These are phyloP conservation scores for Ambrosia hybrid DNA, from an alignment of 140 eudicot genomes.

Conservation along the genomic window DNA sequence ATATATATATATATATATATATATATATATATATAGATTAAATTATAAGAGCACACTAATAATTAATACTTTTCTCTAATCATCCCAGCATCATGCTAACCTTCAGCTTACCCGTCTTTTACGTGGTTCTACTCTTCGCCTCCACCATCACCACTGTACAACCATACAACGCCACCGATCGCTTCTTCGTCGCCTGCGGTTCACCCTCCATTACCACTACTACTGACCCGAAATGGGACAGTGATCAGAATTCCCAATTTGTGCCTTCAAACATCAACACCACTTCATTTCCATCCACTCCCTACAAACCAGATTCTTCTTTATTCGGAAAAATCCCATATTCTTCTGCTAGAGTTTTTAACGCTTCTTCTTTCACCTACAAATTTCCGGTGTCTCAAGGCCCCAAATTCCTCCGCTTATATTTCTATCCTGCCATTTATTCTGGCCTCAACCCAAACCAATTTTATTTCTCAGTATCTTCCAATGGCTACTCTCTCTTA, in stretches of 20 bases:
- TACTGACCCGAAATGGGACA: constrained; percentile 32
- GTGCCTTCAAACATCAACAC: constrained; percentile 13
- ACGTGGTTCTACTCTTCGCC: background rate
- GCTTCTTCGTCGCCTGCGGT: constrained; percentile 54
- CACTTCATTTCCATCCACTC: constrained; percentile 30
- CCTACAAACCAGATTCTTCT: constrained; percentile 49
- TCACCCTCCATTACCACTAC: constrained; percentile 19
- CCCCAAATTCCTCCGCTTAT: constrained; percentile 56
- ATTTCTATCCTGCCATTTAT: constrained; percentile 58
- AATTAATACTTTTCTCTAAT: too few relatives aligned
- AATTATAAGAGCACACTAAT: too few relatives aligned
- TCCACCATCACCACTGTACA: constrained; percentile 19
- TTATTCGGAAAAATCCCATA: constrained; percentile 30
- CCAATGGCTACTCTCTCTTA: constrained; percentile 49
- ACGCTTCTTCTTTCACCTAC: constrained; percentile 46
- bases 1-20: too few relatives aligned
- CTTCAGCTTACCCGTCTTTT: background rate
- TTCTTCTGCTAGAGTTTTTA: constrained; percentile 53
- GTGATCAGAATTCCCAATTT: constrained; percentile 23
- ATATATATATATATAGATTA: too few relatives aligned
- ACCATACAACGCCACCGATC: constrained; percentile 30
- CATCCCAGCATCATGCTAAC: too few relatives aligned
- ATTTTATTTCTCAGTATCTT: constrained; percentile 47
- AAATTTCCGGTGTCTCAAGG: constrained; percentile 38
- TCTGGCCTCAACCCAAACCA: constrained; percentile 21